phyloP scores from a whole-genome alignment of 768 basidiomycete species.

The Lentinula edodes region DNA sequence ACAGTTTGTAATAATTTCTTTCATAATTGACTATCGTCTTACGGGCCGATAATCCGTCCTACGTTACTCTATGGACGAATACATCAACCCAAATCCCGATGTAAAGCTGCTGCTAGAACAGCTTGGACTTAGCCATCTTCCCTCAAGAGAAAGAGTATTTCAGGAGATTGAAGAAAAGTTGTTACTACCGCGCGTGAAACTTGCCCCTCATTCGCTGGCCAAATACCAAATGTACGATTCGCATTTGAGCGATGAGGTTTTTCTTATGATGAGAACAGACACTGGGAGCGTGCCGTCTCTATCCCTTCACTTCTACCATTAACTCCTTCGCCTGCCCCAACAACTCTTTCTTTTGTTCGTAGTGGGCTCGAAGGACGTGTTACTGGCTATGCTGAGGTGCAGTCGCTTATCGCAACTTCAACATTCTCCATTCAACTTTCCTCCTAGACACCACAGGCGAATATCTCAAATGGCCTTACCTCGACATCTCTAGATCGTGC shows the following conservation, averaged over 20 bases:
- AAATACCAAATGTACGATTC: slow-evolving; percentile 75
- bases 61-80: slow-evolving; percentile 24
- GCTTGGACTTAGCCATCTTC: slow-evolving; percentile 53
- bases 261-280: slow-evolving; percentile 31
- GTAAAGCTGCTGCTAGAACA: slow-evolving; percentile 40
- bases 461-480: slow-evolving; percentile 63
- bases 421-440: neutral
- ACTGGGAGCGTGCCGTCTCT: slow-evolving; percentile 62
- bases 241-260: neutral
- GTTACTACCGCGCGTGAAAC: slow-evolving; percentile 57
- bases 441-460: slow-evolving; percentile 47
- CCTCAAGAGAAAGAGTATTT: slow-evolving; percentile 55
- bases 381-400: slow-evolving; percentile 77
- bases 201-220: slow-evolving; percentile 71
- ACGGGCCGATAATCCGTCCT: neutral
- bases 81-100: slow-evolving; percentile 43
- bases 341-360: slow-evolving; percentile 66
- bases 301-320: slow-evolving; percentile 60
- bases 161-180: slow-evolving; percentile 71
- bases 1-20: neutral
- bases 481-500: slow-evolving; percentile 85
- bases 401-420: slow-evolving; percentile 7
- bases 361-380: slow-evolving; percentile 76
- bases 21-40: too few species aligned
- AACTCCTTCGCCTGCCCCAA: slow-evolving; percentile 70